Percentiles rank a stretch among this genome's conserved stretches.
phyloP scores from a whole-genome alignment of 805 yeast species.

The Saccharomycopsis javanensis region DNA sequence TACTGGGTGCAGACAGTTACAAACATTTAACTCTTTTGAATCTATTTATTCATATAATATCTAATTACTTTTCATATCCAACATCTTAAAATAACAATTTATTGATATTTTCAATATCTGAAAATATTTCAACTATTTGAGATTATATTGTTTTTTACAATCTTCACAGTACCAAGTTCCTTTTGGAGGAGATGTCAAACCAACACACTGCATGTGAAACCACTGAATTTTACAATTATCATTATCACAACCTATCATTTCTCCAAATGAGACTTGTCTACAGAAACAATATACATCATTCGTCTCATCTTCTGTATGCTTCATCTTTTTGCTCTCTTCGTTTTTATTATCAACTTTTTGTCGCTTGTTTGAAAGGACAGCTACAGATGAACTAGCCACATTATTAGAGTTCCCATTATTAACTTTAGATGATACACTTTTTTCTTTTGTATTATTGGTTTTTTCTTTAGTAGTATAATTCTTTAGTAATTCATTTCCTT shows the following conservation, averaged over 20 bases:
- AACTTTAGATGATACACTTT: not conserved
- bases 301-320: slow-evolving; percentile 15
- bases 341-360: not conserved
- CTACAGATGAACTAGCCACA: not conserved
- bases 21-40: no score
- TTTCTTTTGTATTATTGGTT: not conserved
- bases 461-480: not conserved
- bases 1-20: no score
- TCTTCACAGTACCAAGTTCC: slow-evolving; percentile 94
- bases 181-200: slow-evolving; percentile 76
- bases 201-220: slow-evolving; percentile 85
- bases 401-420: slow-evolving; percentile 8
- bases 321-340: not conserved
- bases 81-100: no score
- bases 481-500: not conserved
- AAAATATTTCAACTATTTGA: slow-evolving; percentile 3
- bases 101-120: no score
- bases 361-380: not conserved
- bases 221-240: slow-evolving; percentile 47
- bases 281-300: slow-evolving; percentile 56
- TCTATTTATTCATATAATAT: no score
- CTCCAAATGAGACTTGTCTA: slow-evolving; percentile 94
- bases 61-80: no score
- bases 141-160: slow-evolving; percentile 49
- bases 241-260: slow-evolving; percentile 98